These are phyloP conservation scores for Polytolypa hystricis DNA, from an alignment of 2,329 filamentous ascomycete genomes.

Conservation along the genomic window DNA sequence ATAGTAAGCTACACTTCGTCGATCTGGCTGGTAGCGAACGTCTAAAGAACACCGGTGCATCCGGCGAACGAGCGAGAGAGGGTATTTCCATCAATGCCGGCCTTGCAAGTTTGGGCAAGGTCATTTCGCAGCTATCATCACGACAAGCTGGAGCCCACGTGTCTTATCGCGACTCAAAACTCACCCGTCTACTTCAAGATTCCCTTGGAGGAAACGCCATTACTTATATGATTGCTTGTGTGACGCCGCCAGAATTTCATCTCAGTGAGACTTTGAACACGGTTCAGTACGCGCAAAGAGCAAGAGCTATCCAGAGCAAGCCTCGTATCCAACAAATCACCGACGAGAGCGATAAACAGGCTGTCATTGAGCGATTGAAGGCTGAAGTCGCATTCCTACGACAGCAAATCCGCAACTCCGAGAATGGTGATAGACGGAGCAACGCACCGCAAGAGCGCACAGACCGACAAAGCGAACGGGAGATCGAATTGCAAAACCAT, in stretches of 20 bases:
- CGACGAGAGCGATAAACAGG: slow-evolving; percentile 89
- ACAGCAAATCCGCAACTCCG: slow-evolving; percentile 82
- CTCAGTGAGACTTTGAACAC: slow-evolving; percentile 96
- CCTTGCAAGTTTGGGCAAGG: slow-evolving; percentile 87
- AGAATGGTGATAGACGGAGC: slow-evolving; percentile 47
- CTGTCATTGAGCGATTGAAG: slow-evolving; percentile 82
- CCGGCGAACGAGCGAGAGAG: slow-evolving; percentile 86
- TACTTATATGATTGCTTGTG: slow-evolving; percentile 98
- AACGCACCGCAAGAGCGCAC: slow-evolving; percentile 56
- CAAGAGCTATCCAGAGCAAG: slow-evolving; percentile 93
- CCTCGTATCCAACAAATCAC: slow-evolving; percentile 83
- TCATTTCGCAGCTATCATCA: slow-evolving; percentile 94
- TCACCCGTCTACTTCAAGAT: slow-evolving; percentile 89
- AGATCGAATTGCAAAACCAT: slow-evolving; percentile 86
- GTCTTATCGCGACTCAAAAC: slow-evolving; percentile 94
- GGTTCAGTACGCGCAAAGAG: slow-evolving; percentile 91
- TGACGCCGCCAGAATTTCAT: slow-evolving; percentile 93
- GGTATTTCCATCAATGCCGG: slow-evolving; percentile 98
- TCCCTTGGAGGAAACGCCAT: slow-evolving; percentile 94
- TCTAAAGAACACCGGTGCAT: slow-evolving; percentile 91
- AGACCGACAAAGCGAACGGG: slow-evolving; percentile 72
- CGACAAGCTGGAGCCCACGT: slow-evolving; percentile 80
- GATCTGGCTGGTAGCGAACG: slow-evolving; percentile 94
- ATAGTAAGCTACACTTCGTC: slow-evolving; percentile 98
- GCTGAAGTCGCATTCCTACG: slow-evolving; percentile 88